These are phyloP conservation scores for Cucumis hystrix DNA, from an alignment of 306 rosid genomes.

Conservation along the genomic window DNA sequence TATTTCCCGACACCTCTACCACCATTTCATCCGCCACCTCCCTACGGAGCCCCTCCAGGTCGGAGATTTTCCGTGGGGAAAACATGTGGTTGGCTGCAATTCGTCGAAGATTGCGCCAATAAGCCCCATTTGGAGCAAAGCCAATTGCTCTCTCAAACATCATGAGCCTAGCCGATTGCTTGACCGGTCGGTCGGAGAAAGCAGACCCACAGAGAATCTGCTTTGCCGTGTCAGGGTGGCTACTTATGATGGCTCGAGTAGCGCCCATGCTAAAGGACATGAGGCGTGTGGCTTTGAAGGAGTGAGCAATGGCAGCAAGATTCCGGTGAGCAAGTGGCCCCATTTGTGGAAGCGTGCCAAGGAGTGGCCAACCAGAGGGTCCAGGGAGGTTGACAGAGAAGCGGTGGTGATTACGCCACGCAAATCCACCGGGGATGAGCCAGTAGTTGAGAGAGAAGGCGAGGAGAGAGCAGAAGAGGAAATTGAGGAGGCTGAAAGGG, in stretches of 20 bases:
- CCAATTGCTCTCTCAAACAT: conserved; percentile 95
- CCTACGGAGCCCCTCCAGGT: conserved; percentile 35
- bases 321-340: conserved; percentile 52
- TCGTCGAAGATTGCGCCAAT: conserved; percentile 65
- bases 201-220: conserved; percentile 50
- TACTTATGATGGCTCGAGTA: conserved; percentile 53
- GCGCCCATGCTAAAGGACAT: conserved; percentile 68
- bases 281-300: conserved; percentile 33
- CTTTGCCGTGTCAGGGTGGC: conserved; percentile 76
- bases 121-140: conserved; percentile 57
- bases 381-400: conserved; percentile 18
- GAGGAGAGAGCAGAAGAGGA: conserved; percentile 20
- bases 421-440: conserved; percentile 72
- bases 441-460: conserved; percentile 29
- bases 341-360: conserved; percentile 55
- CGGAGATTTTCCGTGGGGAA: conserved; percentile 48
- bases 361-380: conserved; percentile 64
- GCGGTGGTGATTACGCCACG: conserved; percentile 41
- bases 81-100: conserved; percentile 59
- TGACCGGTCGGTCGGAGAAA: conserved; percentile 72
- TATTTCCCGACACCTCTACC: conserved; percentile 13
- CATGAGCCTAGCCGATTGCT: conserved; percentile 49
- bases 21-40: conserved; percentile 38
- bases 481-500: conserved; percentile 7
- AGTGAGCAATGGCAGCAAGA: conserved; percentile 39